A percentile compares a stretch with the other conserved stretches of the same genome.
These are phyloP conservation scores for Larix kaempferi DNA, from an alignment of 75 land plant genomes.

Conservation along the genomic window DNA sequence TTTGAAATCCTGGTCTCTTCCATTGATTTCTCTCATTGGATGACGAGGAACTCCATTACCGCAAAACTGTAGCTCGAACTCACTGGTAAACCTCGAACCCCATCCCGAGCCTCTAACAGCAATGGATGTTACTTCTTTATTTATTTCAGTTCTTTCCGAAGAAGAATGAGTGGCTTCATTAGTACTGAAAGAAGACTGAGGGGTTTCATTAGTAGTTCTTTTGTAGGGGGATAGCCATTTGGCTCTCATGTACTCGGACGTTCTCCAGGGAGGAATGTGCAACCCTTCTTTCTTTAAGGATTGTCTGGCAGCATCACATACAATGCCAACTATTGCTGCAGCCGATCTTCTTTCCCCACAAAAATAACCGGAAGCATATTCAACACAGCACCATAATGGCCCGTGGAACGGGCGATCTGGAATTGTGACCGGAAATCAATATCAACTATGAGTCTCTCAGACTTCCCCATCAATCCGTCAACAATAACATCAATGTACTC, in stretches of 20 bases:
- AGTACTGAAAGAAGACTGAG: background rate
- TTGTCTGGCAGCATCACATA: slow-evolving; percentile 69
- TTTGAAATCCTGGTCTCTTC: background rate
- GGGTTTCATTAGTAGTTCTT: slow-evolving; percentile 30
- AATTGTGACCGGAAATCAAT: slow-evolving; percentile 86
- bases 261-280: slow-evolving; percentile 92
- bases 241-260: slow-evolving; percentile 76
- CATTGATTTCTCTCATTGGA: background rate
- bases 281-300: slow-evolving; percentile 89
- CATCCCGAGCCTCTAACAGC: slow-evolving; percentile 29
- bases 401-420: slow-evolving; percentile 86
- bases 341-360: slow-evolving; percentile 73
- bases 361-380: slow-evolving; percentile 68
- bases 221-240: slow-evolving; percentile 87
- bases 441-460: slow-evolving; percentile 68
- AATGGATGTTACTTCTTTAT: slow-evolving; percentile 3
- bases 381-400: slow-evolving; percentile 47
- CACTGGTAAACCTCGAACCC: slow-evolving; percentile 32
- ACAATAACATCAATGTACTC: slow-evolving; percentile 88
- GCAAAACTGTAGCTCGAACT: slow-evolving; percentile 29
- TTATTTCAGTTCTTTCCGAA: background rate
- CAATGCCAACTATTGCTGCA: slow-evolving; percentile 68
- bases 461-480: slow-evolving; percentile 21
- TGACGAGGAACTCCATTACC: slow-evolving; percentile 5
- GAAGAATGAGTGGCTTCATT: background rate